phyloP scores from a whole-genome alignment of 805 yeast genomes.

The Suhomyces emberorum region DNA sequence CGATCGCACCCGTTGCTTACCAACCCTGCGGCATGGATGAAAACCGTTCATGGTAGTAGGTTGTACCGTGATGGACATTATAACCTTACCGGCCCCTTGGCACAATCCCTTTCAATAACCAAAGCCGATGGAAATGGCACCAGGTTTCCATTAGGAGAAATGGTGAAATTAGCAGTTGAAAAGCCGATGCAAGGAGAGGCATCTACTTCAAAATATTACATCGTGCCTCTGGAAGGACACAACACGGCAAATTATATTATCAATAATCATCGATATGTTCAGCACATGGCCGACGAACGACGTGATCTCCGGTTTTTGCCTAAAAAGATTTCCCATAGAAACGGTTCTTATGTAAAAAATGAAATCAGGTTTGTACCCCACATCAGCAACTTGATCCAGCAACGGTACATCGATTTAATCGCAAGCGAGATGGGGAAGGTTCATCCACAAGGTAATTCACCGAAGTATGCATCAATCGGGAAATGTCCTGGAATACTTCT shows the following conservation, averaged over 20 bases:
- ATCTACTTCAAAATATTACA: slow-evolving; percentile 1
- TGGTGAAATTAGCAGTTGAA: slow-evolving; percentile 18
- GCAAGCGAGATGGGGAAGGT: slow-evolving; percentile 5
- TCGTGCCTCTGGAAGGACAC: slow-evolving; percentile 8
- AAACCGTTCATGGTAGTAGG: slow-evolving; percentile 7
- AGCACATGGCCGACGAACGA: slow-evolving; percentile 13
- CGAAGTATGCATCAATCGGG: no score
- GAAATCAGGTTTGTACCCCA: slow-evolving; percentile 9
- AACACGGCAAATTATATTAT: slow-evolving; percentile 26
- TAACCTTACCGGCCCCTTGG: slow-evolving; percentile 25
- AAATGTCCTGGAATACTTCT: slow-evolving; percentile 1
- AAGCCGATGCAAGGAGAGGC: slow-evolving; percentile 1
- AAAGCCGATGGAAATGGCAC: slow-evolving; percentile 20
- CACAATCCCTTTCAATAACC: slow-evolving; percentile 20
- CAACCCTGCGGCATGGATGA: slow-evolving; percentile 29
- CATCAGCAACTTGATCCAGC: slow-evolving; percentile 9
- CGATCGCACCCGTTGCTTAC: slow-evolving; percentile 29
- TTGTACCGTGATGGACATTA: slow-evolving; percentile 2
- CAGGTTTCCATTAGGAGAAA: slow-evolving; percentile 28
- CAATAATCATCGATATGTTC: slow-evolving; percentile 19
- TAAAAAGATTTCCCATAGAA: slow-evolving; percentile 18
- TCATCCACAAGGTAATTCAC: no score
- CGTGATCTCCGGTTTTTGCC: slow-evolving; percentile 24
- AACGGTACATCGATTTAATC: slow-evolving; percentile 14
- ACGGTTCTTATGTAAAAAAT: slow-evolving; percentile 5